Percentiles rank a stretch among this genome's conserved stretches.
Evolutionary conservation across 257 asterid species (phyloP).

Genomic region (Nicotiana otophora): DNA sequence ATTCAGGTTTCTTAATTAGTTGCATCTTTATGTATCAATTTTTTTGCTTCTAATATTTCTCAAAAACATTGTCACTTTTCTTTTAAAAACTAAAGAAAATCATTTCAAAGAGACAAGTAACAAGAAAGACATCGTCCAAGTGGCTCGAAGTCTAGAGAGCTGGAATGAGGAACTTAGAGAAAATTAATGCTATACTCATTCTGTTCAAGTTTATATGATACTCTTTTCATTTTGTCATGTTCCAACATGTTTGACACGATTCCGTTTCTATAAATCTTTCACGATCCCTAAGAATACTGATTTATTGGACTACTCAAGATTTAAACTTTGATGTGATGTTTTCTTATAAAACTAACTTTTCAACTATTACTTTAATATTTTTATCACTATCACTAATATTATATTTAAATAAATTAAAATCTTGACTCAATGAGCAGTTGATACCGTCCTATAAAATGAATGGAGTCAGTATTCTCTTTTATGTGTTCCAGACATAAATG

Average conservation of each 20-base stretch:
- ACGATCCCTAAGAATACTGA: background rate
- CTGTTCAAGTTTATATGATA: background rate
- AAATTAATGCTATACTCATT: background rate
- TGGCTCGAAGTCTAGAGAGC: background rate
- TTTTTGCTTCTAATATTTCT: background rate
- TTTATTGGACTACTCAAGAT: background rate
- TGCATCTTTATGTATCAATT: background rate
- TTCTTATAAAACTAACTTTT: background rate
- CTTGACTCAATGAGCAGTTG: background rate
- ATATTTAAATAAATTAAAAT: background rate
- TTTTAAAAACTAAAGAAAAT: background rate
- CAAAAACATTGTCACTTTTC: background rate
- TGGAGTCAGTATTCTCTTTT: background rate
- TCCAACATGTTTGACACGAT: background rate
- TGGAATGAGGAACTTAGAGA: background rate
- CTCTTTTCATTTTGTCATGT: background rate
- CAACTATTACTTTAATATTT: background rate
- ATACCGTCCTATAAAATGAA: background rate
- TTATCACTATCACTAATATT: background rate
- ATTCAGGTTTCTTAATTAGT: background rate
- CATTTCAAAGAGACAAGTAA: background rate
- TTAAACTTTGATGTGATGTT: background rate
- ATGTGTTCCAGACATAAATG: background rate
- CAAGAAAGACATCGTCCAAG: background rate
- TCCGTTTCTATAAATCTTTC: background rate